Evolutionary conservation across 257 asterid species (phyloP), one percentile per base, ranked within the genome.

Genomic region (Dorcoceras hygrometricum): DNA sequence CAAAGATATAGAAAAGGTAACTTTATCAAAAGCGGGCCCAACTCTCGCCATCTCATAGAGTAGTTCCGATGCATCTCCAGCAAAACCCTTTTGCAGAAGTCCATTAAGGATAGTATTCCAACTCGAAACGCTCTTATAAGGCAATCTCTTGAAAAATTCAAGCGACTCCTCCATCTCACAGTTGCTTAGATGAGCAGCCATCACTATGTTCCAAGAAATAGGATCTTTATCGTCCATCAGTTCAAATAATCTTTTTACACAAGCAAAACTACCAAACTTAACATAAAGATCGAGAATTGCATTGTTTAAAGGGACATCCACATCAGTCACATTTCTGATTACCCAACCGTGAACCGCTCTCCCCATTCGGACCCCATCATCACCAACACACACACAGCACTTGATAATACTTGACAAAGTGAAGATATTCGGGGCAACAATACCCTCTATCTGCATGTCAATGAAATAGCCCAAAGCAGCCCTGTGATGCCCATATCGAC

Each of bases 51-150:
- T 87, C 50, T 85, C 83, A 34, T 67, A 31, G 6, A 87, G 80
- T 73, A 85, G 77, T 55, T 79, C 80, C 51, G 85, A 66, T 7
- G 94, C 95, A 19, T 73, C 66, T 29, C 60, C 66, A 36, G 75
- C 75, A 57, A 65, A 75, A 59, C 94, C 91, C 66, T 60, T 79
- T 7, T 69, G 85, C 76, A 79, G 12, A 66, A 84, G 81, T 53
- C 97, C 97, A 67, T 82, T 83, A 50, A 89, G 68, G 66, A 87
- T 75, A 0, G 89, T 89, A 67, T 89, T 89, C 97, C 95, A 89
- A 72, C 94, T 89, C 4, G 95, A 73, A 72, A 79, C 86, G 48
- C 61, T 74, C 82, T 85, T 89, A 18, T 12, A 25, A 23, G 91
- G 94, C 80, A 85, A 74, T 27, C 68, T 79, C 81, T 76, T n/a